Evolutionary conservation across 441 rosid genomes (phyloP), one percentile per base, ranked within the genome.

Genomic region (Viola pubescens): DNA sequence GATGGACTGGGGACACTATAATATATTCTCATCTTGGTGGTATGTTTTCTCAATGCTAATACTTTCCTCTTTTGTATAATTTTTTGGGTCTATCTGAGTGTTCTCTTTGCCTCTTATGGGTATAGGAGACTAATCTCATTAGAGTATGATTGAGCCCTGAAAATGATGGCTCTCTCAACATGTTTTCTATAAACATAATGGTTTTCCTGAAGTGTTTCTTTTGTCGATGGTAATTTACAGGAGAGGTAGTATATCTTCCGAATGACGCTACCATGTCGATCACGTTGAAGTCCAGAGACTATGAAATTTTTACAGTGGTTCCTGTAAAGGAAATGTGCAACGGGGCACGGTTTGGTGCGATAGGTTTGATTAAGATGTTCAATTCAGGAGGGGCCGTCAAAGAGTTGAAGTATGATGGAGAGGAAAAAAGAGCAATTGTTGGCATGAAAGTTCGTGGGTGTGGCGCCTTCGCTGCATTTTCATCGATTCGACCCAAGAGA

Each of bases 331-430:
- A 73, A 63, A 14, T 79, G 11, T 40, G 63, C 37, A 57, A 52
- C 16, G 83, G 82, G 46, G 67, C 62, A 48, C 67, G 16, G 52
- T 75, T 84, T 40, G 78, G 81, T 14, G 79, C 83, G 4, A 66
- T 84, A 9, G 85, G 87, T 54, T 72, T 84, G 6, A 11, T 71
- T 48, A 70, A 75, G 73, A 84, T 84, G 85, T 79, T 81, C 73
- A 84, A 79, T 56, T 73, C 83, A 4, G 83, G 89, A 26, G 89
- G 85, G 55, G 89, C 87, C 19, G 68, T 81, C 67, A 76, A 76
- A 70, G 80, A 75, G 48, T 43, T 78, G 67, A 70, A 59, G 19
- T 75, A 79, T 59, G 76, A 76, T 38, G 53, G 69, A 2, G 61
- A 60, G 16, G 40, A 12, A 43, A 16, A 16, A 16, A 48, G 52